Conservation (phyloP, 2,329 filamentous ascomycete species). For the Sporothrix sp. region DNA sequence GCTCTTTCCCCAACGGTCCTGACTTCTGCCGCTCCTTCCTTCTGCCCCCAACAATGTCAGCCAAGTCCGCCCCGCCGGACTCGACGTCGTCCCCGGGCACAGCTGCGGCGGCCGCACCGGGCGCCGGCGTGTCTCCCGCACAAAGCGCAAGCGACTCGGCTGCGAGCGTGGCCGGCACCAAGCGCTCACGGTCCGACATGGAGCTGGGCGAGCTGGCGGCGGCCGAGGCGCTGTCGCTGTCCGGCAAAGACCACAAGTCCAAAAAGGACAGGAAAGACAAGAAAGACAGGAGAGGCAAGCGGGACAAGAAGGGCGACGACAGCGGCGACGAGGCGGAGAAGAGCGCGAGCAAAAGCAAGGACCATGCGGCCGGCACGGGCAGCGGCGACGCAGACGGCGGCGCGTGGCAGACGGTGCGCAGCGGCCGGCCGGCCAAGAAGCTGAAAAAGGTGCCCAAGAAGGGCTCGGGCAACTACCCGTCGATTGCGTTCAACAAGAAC, state of each 20-base stretch:
- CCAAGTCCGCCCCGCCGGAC: neutral
- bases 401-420: slow-evolving; percentile 43
- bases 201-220: slow-evolving; percentile 1
- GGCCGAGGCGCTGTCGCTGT: neutral
- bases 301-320: neutral
- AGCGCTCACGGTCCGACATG: slow-evolving; percentile 8
- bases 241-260: neutral
- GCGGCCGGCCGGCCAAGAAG: slow-evolving; percentile 38
- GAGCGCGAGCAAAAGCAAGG: neutral
- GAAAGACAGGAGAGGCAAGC: too few species aligned
- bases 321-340: neutral
- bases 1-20: neutral
- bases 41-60: neutral
- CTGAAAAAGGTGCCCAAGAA: slow-evolving; percentile 50
- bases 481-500: slow-evolving; percentile 47
- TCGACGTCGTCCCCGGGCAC: neutral
- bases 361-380: neutral
- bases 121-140: neutral
- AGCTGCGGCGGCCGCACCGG: neutral
- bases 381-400: slow-evolving; percentile 24
- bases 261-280: neutral
- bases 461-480: slow-evolving; percentile 48
- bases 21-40: neutral
- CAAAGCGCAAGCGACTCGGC: neutral
- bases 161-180: slow-evolving; percentile 4